Percentiles rank a stretch among this genome's conserved stretches.
Conservation (phyloP, 306 rosid genomes). For the Echinosophora koreensis region DNA sequence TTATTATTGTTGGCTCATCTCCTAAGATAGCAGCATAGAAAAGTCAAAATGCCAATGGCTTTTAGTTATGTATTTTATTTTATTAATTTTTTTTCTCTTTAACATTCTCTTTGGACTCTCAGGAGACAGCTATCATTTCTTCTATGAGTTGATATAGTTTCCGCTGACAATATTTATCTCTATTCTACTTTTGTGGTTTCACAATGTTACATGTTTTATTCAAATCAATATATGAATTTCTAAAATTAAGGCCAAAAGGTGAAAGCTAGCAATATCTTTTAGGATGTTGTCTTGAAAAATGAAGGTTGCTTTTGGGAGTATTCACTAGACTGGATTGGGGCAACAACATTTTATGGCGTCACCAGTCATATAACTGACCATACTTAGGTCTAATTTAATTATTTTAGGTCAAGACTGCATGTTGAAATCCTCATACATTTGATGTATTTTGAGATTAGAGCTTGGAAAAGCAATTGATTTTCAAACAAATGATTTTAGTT, state of each 20-base stretch:
- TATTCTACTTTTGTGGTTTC: neutral
- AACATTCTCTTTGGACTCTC: conserved; percentile 2
- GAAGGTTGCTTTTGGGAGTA: conserved; percentile 28
- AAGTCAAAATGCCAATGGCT: neutral
- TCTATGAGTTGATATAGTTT: neutral
- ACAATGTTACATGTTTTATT: neutral
- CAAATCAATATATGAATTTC: neutral
- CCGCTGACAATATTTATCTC: neutral
- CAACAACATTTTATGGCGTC: neutral
- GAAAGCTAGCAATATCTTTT: neutral
- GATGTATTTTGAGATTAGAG: neutral
- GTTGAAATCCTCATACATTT: neutral
- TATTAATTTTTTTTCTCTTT: neutral
- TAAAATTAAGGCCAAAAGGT: neutral
- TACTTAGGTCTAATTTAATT: neutral
- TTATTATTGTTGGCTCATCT: neutral
- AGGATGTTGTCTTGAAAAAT: neutral
- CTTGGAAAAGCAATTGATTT: neutral
- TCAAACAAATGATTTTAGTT: neutral
- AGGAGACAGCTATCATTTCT: conserved; percentile 19
- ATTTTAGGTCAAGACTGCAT: neutral
- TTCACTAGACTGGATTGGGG: neutral
- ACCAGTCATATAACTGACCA: neutral
- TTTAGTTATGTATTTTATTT: neutral
- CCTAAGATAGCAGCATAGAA: neutral